A percentile compares a stretch with the other conserved stretches of the same genome.
These are phyloP conservation scores for Phaeodactylum tricornutum DNA, from an alignment of 108 stramenopile species.

Conservation along the genomic window DNA sequence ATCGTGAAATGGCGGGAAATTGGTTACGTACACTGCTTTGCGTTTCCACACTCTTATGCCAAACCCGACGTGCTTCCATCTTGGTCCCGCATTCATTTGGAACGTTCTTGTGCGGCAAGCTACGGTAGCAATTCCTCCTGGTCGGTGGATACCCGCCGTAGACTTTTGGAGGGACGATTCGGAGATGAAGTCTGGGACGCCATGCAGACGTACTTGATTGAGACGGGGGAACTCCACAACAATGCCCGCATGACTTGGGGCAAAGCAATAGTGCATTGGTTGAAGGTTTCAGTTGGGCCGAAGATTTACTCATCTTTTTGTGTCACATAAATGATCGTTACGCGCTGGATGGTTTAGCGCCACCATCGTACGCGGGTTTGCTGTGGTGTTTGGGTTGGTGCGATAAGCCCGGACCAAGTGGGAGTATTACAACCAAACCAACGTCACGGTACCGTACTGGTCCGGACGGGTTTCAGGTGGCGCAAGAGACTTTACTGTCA, in stretches of 20 bases:
- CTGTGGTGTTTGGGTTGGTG: constrained; percentile 72
- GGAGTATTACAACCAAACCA: no score
- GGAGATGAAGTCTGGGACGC: constrained; percentile 47
- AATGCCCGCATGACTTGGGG: constrained; percentile 83
- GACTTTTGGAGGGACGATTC: constrained; percentile 19
- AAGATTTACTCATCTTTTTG: constrained; percentile 14
- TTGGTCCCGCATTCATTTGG: constrained; percentile 21
- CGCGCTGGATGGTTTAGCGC: constrained; percentile 69
- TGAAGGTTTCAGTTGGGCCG: not conserved
- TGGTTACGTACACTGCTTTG: constrained; percentile 47
- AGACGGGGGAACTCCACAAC: constrained; percentile 70
- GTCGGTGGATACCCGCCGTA: constrained; percentile 1
- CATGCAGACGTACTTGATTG: constrained; percentile 54
- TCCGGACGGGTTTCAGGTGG: no score
- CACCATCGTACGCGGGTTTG: constrained; percentile 59
- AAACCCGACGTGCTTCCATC: no score
- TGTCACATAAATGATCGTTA: constrained; percentile 40
- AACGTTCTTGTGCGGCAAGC: not conserved
- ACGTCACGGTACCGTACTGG: no score
- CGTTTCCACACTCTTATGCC: constrained; percentile 24
- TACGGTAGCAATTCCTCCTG: constrained; percentile 5
- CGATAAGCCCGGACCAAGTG: constrained; percentile 41
- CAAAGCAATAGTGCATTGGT: constrained; percentile 54
- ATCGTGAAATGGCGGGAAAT: constrained; percentile 60
- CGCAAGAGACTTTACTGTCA: no score